Evolutionary conservation across 75 land plant genomes (phyloP).

Genomic region (Selaginella tamariscina): DNA sequence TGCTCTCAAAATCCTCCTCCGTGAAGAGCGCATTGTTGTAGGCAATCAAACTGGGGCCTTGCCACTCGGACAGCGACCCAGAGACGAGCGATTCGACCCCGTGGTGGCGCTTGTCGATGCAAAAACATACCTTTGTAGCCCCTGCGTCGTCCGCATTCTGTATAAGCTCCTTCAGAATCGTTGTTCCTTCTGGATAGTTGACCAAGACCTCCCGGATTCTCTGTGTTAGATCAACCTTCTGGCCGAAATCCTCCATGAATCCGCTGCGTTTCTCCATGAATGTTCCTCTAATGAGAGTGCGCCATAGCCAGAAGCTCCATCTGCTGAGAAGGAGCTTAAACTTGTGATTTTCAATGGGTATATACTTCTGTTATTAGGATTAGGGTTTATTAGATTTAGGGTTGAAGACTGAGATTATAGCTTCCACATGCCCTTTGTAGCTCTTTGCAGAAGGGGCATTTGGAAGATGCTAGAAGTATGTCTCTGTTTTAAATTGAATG

Average conservation of each 20-base stretch:
- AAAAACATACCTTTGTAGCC: constrained; percentile 58
- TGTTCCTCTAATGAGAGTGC: too few species aligned
- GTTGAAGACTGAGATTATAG: too few species aligned
- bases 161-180: constrained; percentile 83
- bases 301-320: too few species aligned
- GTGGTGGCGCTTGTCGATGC: constrained; percentile 66
- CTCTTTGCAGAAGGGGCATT: too few species aligned
- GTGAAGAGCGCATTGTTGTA: constrained; percentile 68
- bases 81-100: constrained; percentile 45
- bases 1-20: constrained; percentile 87
- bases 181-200: constrained; percentile 96
- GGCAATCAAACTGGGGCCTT: constrained; percentile 82
- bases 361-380: too few species aligned
- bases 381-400: too few species aligned
- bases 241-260: constrained; percentile 89
- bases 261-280: not conserved
- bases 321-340: too few species aligned
- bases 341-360: too few species aligned
- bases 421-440: too few species aligned
- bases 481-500: too few species aligned
- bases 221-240: constrained; percentile 85
- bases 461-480: too few species aligned
- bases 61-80: constrained; percentile 54
- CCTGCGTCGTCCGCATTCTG: constrained; percentile 99
- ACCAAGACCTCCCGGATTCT: constrained; percentile 78